Base-by-base conservation (phyloP, 768 basidiomycete species). In the Steccherinum ochraceum region DNA sequence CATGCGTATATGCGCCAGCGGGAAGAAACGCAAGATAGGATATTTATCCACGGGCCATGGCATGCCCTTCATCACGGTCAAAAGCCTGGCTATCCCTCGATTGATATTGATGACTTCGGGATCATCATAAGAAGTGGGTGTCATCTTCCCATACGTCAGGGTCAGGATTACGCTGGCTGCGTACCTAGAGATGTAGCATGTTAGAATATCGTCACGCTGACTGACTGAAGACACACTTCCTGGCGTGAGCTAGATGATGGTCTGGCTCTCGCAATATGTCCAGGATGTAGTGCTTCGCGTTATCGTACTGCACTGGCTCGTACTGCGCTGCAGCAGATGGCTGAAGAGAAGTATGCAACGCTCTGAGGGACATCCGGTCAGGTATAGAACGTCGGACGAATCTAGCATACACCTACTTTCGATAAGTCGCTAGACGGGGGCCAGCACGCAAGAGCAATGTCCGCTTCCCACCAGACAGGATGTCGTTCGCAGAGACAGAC, bases 1-100 rank as follows among this genome's bases (percentile, higher is more conserved):
- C 52, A 81, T 74, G n/a, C 11, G 11, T 73, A 71, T 3, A 80
- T 64, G 55, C 83, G 84, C 18, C 80, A 80, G 35, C 1, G 86
- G 84, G 19, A 87, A 61, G 58, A 60, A 49, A 30, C 61, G 64
- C 18, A 74, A 54, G 50, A 69, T 54, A 0, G 74, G 72, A 48
- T 61, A 67, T 19, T 41, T 59, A 39, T 75, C 72, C 18, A 73
- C 61, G 16, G 67, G 46, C 40, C 67, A 51, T 12, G 63, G 61
- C 11, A 72, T 72, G 4, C 69, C 71, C 1, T 66, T 60, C 55
- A 75, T 63, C 0, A 68, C 57, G n/a, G 43, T 56, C 44, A 70
- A 65, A 45, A 76, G 64, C 40, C 72, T 67, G 19, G 56, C 56
- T 46, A 69, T 53, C 58, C 67, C 63, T 27, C 62, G 62, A 35